These are phyloP conservation scores for Leucoagaricus sp. DNA, from an alignment of 1,284 basidiomycete genomes.

Conservation along the genomic window DNA sequence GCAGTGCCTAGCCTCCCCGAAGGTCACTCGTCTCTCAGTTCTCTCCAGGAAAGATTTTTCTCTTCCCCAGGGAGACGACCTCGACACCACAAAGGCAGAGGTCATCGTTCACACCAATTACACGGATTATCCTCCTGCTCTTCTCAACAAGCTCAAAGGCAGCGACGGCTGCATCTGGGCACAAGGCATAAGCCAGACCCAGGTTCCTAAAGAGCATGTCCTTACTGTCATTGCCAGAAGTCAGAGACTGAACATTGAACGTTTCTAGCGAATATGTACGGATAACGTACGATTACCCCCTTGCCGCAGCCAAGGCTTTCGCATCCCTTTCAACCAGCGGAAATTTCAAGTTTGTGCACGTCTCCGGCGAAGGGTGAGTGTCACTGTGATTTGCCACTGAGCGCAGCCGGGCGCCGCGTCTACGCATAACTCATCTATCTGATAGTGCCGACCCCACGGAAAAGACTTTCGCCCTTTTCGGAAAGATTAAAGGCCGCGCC, in stretches of 20 bases:
- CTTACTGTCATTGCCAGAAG: background rate
- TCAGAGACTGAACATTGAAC: background rate
- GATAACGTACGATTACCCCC: conserved; percentile 28
- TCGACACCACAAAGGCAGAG: conserved; percentile 21
- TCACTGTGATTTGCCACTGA: background rate
- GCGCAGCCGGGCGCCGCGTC: background rate
- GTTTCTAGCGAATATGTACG: conserved; percentile 22
- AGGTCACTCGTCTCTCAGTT: conserved; percentile 28
- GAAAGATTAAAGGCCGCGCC: conserved; percentile 24
- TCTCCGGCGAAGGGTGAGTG: conserved; percentile 28
- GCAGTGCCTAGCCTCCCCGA: conserved; percentile 24
- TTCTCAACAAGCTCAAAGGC: conserved; percentile 26
- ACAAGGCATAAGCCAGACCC: conserved; percentile 27
- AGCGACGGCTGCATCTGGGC: conserved; percentile 32
- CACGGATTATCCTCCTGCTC: conserved; percentile 16
- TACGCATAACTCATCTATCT: background rate
- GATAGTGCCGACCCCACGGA: conserved; percentile 21
- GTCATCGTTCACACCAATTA: conserved; percentile 28
- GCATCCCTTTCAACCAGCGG: conserved; percentile 17
- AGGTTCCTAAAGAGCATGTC: conserved; percentile 24
- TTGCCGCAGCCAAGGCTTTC: conserved; percentile 31
- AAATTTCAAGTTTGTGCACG: conserved; percentile 28
- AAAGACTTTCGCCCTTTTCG: conserved; percentile 14
- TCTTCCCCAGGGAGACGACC: conserved; percentile 12
- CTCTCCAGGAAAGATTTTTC: conserved; percentile 27